A percentile compares a stretch with the other conserved stretches of the same genome.
Evolutionary conservation across 345 rosid genomes (phyloP).

Genomic region (Ceriops tagal): DNA sequence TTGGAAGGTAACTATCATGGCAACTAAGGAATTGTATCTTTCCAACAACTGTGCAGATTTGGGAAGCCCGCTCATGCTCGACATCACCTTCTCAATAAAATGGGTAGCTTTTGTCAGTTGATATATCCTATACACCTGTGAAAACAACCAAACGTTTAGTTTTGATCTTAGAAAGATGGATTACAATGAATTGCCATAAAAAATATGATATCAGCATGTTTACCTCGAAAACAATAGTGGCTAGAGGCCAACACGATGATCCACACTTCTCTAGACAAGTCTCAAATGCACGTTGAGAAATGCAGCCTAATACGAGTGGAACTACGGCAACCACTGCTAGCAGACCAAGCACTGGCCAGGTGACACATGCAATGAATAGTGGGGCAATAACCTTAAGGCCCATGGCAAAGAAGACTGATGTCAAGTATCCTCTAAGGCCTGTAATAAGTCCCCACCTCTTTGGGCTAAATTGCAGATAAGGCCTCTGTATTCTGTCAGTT

Average conservation of each 20-base stretch:
- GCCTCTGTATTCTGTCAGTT: conserved; percentile 65
- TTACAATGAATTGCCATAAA: neutral
- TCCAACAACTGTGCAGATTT: conserved; percentile 42
- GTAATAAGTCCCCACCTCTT: conserved; percentile 89
- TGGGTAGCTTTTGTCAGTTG: conserved; percentile 77
- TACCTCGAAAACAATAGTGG: conserved; percentile 85
- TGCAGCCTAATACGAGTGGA: conserved; percentile 73
- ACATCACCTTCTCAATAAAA: conserved; percentile 70
- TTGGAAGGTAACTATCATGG: conserved; percentile 65
- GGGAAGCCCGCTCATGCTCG: conserved; percentile 53
- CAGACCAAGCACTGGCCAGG: conserved; percentile 70
- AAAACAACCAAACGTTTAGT: conserved; percentile 15
- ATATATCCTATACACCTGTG: conserved; percentile 74
- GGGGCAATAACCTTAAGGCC: conserved; percentile 69
- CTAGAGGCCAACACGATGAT: conserved; percentile 83
- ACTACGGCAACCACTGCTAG: conserved; percentile 59
- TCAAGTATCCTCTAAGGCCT: conserved; percentile 71
- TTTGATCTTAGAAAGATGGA: conserved; percentile 8
- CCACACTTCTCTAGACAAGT: conserved; percentile 41
- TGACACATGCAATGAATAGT: conserved; percentile 43
- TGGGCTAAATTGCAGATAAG: conserved; percentile 73
- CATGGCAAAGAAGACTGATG: conserved; percentile 54
- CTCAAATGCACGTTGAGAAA: conserved; percentile 65
- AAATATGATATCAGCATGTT: neutral
- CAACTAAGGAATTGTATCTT: conserved; percentile 53